Conservation (phyloP, 2,329 filamentous ascomycete genomes). For the Talaromyces albobiverticillius region DNA sequence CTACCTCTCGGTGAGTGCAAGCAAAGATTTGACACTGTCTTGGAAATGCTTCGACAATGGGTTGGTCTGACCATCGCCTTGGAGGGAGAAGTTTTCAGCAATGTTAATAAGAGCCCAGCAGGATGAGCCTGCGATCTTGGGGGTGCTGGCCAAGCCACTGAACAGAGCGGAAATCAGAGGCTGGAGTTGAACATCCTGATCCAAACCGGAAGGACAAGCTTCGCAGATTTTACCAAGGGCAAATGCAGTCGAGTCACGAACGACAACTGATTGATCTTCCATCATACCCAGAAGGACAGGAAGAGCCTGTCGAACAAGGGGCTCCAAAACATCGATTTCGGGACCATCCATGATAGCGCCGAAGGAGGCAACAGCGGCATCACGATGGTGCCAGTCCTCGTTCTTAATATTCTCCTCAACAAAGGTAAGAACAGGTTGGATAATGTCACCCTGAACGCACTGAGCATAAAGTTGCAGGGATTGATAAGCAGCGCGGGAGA, state of each 20-base stretch:
- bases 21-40: constrained; percentile 79
- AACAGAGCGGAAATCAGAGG: constrained; percentile 86
- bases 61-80: constrained; percentile 74
- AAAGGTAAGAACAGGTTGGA: constrained; percentile 81
- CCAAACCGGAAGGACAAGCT: constrained; percentile 85
- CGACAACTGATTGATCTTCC: constrained; percentile 82
- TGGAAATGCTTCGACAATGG: constrained; percentile 89
- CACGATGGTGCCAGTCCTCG: constrained; percentile 91
- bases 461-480: constrained; percentile 94
- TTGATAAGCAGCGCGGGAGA: constrained; percentile 92
- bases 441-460: constrained; percentile 79
- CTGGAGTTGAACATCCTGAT: constrained; percentile 77
- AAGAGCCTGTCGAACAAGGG: constrained; percentile 92
- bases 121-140: constrained; percentile 97
- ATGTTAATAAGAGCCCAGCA: constrained; percentile 99
- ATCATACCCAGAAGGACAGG: constrained; percentile 90
- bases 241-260: constrained; percentile 94
- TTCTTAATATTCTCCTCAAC: constrained; percentile 86
- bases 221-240: constrained; percentile 95
- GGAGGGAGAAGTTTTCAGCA: constrained; percentile 89
- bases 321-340: constrained; percentile 85
- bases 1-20: constrained; percentile 76
- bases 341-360: constrained; percentile 99
- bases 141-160: constrained; percentile 80
- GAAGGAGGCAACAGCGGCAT: constrained; percentile 95